Evolutionary conservation across 345 rosid species (phyloP).

Genomic region (Cardamine chenopodiifolia): DNA sequence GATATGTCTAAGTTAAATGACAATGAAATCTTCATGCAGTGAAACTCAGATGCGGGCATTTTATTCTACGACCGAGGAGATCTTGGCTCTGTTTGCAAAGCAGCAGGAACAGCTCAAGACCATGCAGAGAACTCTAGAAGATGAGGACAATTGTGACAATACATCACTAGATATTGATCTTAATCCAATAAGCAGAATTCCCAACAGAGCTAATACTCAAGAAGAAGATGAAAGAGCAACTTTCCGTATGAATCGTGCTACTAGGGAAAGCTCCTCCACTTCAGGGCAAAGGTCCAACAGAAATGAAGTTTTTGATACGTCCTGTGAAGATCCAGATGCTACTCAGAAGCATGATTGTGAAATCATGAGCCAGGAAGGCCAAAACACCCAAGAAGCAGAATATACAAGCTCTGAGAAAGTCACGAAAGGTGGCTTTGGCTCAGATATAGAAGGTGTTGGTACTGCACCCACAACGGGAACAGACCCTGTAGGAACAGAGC

Average conservation of each 20-base stretch:
- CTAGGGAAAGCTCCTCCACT: slow-evolving; percentile 55
- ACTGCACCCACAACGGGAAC: slow-evolving; percentile 58
- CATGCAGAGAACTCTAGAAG: slow-evolving; percentile 92
- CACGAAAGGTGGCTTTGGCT: slow-evolving; percentile 75
- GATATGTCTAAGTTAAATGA: slow-evolving; percentile 19
- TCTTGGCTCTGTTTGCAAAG: slow-evolving; percentile 66
- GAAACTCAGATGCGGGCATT: slow-evolving; percentile 94
- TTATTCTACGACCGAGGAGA: slow-evolving; percentile 95
- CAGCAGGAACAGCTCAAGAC: slow-evolving; percentile 97
- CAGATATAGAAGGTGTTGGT: slow-evolving; percentile 71
- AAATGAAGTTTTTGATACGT: slow-evolving; percentile 46
- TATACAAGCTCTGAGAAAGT: slow-evolving; percentile 54
- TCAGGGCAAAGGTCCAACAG: slow-evolving; percentile 53
- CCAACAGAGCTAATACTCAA: slow-evolving; percentile 33
- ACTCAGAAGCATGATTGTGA: slow-evolving; percentile 92
- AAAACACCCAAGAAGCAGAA: slow-evolving; percentile 80
- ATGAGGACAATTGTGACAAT: slow-evolving; percentile 85
- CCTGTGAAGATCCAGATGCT: slow-evolving; percentile 74
- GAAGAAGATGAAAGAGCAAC: slow-evolving; percentile 47
- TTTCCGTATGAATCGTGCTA: slow-evolving; percentile 37
- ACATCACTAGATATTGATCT: slow-evolving; percentile 69
- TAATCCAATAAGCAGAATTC: slow-evolving; percentile 43
- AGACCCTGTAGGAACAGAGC: slow-evolving; percentile 72
- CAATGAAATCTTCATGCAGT: slow-evolving; percentile 50
- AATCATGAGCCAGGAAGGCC: slow-evolving; percentile 68